Conservation (phyloP, 495 filamentous ascomycete genomes). For the Saxophila tyrrhenica region DNA sequence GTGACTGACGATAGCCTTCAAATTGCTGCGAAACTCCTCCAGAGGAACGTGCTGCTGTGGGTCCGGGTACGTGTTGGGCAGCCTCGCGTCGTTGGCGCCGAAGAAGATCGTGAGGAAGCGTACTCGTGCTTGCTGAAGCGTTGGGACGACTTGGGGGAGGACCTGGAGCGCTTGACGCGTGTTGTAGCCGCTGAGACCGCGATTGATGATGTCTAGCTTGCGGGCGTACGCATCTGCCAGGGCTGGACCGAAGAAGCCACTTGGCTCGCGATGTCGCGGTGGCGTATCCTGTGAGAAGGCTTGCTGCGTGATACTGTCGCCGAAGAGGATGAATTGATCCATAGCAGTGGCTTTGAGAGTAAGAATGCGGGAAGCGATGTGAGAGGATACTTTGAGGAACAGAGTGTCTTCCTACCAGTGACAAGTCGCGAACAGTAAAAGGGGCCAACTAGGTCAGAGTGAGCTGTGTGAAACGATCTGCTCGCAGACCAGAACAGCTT, state of each 20-base stretch:
- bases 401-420: too few relatives aligned
- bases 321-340: slow-evolving; percentile 68
- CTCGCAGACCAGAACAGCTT: too few relatives aligned
- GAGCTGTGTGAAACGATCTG: too few relatives aligned
- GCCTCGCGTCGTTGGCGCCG: slow-evolving; percentile 73
- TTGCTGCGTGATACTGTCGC: slow-evolving; percentile 66
- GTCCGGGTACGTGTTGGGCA: slow-evolving; percentile 41
- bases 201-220: slow-evolving; percentile 55
- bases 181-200: slow-evolving; percentile 62
- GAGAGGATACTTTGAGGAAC: too few relatives aligned
- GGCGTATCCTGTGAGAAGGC: slow-evolving; percentile 45
- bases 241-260: slow-evolving; percentile 49
- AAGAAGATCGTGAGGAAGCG: slow-evolving; percentile 69
- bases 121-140: slow-evolving; percentile 44
- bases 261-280: slow-evolving; percentile 30
- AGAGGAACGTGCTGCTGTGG: slow-evolving; percentile 59
- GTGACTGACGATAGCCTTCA: slow-evolving; percentile 58
- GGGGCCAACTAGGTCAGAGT: too few relatives aligned
- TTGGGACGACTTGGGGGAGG: slow-evolving; percentile 47
- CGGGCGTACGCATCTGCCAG: slow-evolving; percentile 57
- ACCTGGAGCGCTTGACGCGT: slow-evolving; percentile 51
- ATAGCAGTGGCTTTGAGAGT: background rate
- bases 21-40: slow-evolving; percentile 57
- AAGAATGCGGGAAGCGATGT: background rate
- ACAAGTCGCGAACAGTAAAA: too few relatives aligned